Conservation (phyloP, 1,284 basidiomycete species). For the Polyporus tsugae region DNA sequence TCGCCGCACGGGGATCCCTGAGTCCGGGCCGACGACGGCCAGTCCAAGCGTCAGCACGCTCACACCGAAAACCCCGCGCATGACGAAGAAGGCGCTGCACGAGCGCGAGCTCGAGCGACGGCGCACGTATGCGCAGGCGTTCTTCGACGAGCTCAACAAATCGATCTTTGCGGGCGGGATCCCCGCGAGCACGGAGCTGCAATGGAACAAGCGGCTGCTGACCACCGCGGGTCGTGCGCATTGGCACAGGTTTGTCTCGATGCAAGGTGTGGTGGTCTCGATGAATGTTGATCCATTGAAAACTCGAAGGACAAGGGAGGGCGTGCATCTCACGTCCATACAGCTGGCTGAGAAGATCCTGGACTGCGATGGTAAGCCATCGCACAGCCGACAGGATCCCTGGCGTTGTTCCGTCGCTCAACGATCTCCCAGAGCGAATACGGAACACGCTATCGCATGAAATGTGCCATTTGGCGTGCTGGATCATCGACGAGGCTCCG, state of each 20-base stretch:
- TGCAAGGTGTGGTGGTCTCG: not conserved
- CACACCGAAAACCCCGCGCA: constrained; percentile 35
- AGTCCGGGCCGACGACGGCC: constrained; percentile 10
- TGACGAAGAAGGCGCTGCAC: constrained; percentile 54
- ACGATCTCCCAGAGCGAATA: constrained; percentile 66
- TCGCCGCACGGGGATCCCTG: not conserved
- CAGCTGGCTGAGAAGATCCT: constrained; percentile 83
- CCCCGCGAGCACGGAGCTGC: constrained; percentile 67
- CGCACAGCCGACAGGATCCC: not conserved
- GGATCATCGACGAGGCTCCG: constrained; percentile 75
- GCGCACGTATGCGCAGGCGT: constrained; percentile 63
- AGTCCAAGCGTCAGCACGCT: not conserved
- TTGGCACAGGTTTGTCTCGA: constrained; percentile 62
- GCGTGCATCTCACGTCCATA: constrained; percentile 63
- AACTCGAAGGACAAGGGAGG: constrained; percentile 55
- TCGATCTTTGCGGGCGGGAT: constrained; percentile 80
- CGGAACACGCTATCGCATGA: constrained; percentile 85
- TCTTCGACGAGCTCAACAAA: constrained; percentile 86
- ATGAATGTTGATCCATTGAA: not conserved
- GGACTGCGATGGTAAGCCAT: constrained; percentile 67
- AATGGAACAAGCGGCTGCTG: constrained; percentile 77
- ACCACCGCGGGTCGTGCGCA: constrained; percentile 83
- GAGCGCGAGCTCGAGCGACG: constrained; percentile 55
- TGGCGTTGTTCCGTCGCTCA: no score
- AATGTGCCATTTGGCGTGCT: constrained; percentile 88